These are phyloP conservation scores for Daldinia caldariorum DNA, from an alignment of 495 filamentous ascomycete genomes.

Conservation along the genomic window DNA sequence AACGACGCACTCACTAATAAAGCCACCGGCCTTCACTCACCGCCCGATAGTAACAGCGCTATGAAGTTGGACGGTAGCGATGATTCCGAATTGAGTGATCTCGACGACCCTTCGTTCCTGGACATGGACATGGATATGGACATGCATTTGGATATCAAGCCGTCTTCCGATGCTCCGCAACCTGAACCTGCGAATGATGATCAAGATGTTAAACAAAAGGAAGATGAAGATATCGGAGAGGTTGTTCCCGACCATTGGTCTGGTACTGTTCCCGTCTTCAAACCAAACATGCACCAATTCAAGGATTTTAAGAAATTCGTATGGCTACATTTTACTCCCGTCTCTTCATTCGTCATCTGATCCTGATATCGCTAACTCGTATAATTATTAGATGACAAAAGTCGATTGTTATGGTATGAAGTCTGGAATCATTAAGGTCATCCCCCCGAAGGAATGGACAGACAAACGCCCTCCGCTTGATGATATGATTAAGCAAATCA, in stretches of 20 bases:
- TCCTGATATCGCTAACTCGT: conserved; percentile 24
- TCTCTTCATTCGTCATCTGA: conserved; percentile 12
- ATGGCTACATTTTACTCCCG: conserved; percentile 41
- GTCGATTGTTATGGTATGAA: conserved; percentile 96
- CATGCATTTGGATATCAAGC: conserved; percentile 27
- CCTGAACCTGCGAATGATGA: conserved; percentile 18
- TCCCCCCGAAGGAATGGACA: conserved; percentile 94
- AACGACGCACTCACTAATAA: conserved; percentile 42
- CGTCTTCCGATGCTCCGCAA: conserved; percentile 36
- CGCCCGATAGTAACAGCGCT: conserved; percentile 62
- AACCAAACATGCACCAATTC: conserved; percentile 95
- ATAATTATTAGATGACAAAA: conserved; percentile 68
- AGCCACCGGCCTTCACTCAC: conserved; percentile 58
- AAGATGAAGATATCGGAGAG: conserved; percentile 69
- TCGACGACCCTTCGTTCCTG: conserved; percentile 54
- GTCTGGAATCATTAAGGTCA: conserved; percentile 93
- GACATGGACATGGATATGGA: conserved; percentile 50
- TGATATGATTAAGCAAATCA: conserved; percentile 87
- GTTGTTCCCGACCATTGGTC: conserved; percentile 87
- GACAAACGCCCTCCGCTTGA: conserved; percentile 79
- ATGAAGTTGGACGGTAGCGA: conserved; percentile 59
- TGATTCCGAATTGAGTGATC: conserved; percentile 66
- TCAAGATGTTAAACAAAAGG: conserved; percentile 36
- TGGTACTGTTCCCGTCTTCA: conserved; percentile 92
- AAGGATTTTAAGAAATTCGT: conserved; percentile 85